A percentile compares a stretch with the other conserved stretches of the same genome.
These are phyloP conservation scores for Aspergillus asperescens DNA, from an alignment of 495 filamentous ascomycete species.

Conservation along the genomic window DNA sequence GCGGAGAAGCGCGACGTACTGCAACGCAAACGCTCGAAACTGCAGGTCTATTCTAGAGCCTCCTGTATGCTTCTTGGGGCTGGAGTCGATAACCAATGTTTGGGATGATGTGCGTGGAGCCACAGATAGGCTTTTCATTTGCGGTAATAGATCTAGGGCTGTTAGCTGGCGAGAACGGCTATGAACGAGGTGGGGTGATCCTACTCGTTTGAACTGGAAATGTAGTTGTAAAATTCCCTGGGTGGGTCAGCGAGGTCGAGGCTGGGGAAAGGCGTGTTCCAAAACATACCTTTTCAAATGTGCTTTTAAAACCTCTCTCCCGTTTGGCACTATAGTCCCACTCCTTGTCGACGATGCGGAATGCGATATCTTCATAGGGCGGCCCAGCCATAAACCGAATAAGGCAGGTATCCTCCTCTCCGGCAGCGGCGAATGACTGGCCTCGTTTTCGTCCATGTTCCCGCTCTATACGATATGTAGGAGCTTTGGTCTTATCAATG, in stretches of 20 bases:
- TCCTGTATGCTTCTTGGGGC: conserved; percentile 4
- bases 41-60: conserved; percentile 1
- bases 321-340: conserved; percentile 98
- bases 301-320: conserved; percentile 91
- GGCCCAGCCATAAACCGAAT: conserved; percentile 95
- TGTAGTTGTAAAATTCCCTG: conserved; percentile 95
- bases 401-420: conserved; percentile 94
- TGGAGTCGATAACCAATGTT: not conserved
- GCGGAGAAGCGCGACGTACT: not conserved
- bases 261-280: conserved; percentile 4
- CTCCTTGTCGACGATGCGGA: conserved; percentile 96
- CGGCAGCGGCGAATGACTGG: conserved; percentile 90
- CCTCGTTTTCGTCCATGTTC: conserved; percentile 84
- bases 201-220: conserved; percentile 91
- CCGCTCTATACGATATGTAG: conserved; percentile 90
- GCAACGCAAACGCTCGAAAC: conserved; percentile 5
- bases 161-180: conserved; percentile 14
- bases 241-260: conserved; percentile 11
- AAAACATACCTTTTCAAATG: conserved; percentile 89
- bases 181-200: conserved; percentile 8
- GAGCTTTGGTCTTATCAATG: conserved; percentile 92
- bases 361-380: conserved; percentile 95
- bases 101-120: not conserved
- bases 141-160: conserved; percentile 37
- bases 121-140: conserved; percentile 11